phyloP scores from a whole-genome alignment of 306 rosid genomes.

The Prosopis cineraria region DNA sequence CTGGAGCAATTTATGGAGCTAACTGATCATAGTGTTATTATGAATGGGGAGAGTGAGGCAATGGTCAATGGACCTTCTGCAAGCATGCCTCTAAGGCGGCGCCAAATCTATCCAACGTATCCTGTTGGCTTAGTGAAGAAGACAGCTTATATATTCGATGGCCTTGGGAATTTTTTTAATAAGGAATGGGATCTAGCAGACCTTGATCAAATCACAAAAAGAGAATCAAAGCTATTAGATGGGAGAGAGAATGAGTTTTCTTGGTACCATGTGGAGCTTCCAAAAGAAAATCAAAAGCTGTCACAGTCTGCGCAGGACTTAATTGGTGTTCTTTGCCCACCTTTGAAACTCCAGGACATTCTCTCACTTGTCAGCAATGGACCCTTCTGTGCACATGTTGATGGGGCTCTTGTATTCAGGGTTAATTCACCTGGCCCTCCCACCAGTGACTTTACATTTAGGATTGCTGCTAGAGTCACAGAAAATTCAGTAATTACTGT shows the following conservation, averaged over 20 bases:
- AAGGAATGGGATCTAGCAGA: slow-evolving; percentile 96
- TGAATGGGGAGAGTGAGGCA: slow-evolving; percentile 53
- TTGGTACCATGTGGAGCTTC: slow-evolving; percentile 99
- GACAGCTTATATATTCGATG: slow-evolving; percentile 90
- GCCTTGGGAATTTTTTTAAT: slow-evolving; percentile 63
- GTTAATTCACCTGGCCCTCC: slow-evolving; percentile 97
- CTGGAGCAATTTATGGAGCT: slow-evolving; percentile 57
- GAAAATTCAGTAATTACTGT: slow-evolving; percentile 85
- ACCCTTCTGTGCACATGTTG: slow-evolving; percentile 95
- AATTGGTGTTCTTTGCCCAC: slow-evolving; percentile 88
- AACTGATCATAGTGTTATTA: slow-evolving; percentile 38
- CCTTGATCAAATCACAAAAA: slow-evolving; percentile 32
- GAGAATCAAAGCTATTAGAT: slow-evolving; percentile 54
- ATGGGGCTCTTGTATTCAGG: slow-evolving; percentile 88
- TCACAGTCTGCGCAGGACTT: slow-evolving; percentile 85
- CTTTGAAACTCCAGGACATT: slow-evolving; percentile 93
- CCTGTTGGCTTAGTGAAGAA: slow-evolving; percentile 67
- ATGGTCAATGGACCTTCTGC: slow-evolving; percentile 51
- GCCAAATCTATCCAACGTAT: slow-evolving; percentile 35
- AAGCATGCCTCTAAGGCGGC: slow-evolving; percentile 46
- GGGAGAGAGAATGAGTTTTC: slow-evolving; percentile 77
- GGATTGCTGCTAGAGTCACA: slow-evolving; percentile 87
- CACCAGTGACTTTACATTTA: slow-evolving; percentile 79
- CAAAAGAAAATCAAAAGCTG: slow-evolving; percentile 74
- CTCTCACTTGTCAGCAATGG: slow-evolving; percentile 98